phyloP scores from a whole-genome alignment of 208 protist species.

The Acanthamoeba divionensis region DNA sequence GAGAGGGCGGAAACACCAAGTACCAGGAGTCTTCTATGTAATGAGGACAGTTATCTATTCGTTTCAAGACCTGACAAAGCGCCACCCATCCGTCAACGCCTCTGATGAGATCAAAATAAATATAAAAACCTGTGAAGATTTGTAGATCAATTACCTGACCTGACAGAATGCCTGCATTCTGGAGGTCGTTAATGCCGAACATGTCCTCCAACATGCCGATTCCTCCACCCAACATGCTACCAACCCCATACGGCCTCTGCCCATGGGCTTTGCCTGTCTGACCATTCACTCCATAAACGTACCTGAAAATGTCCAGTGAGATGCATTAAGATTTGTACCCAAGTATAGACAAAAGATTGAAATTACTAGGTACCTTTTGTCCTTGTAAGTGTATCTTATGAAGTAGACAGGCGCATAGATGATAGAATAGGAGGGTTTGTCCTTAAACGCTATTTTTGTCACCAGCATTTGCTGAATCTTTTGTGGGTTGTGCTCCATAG shows the following conservation, averaged over 20 bases:
- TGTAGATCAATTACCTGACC: background rate
- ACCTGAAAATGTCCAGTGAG: background rate
- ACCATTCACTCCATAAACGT: background rate
- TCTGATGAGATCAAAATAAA: background rate
- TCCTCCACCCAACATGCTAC: background rate
- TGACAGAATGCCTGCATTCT: constrained; percentile 19
- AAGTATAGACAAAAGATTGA: background rate
- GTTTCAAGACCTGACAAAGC: background rate
- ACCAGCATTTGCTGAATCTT: constrained; percentile 43
- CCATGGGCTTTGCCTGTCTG: background rate
- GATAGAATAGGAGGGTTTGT: background rate
- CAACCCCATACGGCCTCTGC: constrained; percentile 29
- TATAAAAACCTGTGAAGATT: background rate
- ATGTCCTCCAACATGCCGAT: constrained; percentile 27
- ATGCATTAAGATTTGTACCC: too few relatives aligned
- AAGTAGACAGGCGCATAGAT: constrained; percentile 24
- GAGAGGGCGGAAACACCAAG: constrained; percentile 37
- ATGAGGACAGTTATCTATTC: background rate
- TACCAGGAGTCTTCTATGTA: constrained; percentile 21
- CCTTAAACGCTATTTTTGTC: constrained; percentile 42
- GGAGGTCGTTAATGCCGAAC: constrained; percentile 27
- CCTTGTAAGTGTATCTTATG: constrained; percentile 14
- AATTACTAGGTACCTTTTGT: background rate
- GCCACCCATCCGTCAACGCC: background rate
- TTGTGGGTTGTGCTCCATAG: background rate